Percentiles rank a stretch among this genome's conserved stretches.
Evolutionary conservation across 306 rosid species (phyloP).

Genomic region (Castanospermum australe): DNA sequence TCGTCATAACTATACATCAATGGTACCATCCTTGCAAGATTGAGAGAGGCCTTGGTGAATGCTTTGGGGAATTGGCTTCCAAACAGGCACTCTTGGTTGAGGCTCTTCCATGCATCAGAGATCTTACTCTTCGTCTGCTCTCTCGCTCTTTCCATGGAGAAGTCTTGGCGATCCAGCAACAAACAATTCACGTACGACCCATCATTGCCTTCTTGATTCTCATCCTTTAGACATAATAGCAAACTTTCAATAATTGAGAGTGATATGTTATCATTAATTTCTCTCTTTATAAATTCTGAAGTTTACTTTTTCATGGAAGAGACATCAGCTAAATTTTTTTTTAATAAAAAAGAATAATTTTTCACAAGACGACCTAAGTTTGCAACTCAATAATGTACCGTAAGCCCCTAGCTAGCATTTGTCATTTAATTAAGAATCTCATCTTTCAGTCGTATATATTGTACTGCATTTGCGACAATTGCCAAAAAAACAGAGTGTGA

Average conservation of each 20-base stretch:
- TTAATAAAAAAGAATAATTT: no score
- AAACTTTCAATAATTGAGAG: not conserved
- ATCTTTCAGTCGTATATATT: no score
- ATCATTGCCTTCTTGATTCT: conserved; percentile 56
- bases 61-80: conserved; percentile 24
- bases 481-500: no score
- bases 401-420: no score
- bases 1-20: conserved; percentile 52
- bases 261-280: not conserved
- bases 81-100: conserved; percentile 48
- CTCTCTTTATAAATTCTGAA: no score
- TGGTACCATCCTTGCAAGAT: conserved; percentile 60
- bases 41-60: conserved; percentile 33
- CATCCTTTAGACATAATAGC: conserved; percentile 34
- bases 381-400: no score
- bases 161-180: conserved; percentile 29
- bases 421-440: no score
- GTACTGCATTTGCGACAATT: no score
- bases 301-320: no score
- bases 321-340: no score
- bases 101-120: conserved; percentile 44
- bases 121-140: conserved; percentile 31
- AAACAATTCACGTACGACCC: conserved; percentile 53
- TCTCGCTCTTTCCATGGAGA: conserved; percentile 12
- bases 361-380: no score